A percentile compares a stretch with the other conserved stretches of the same genome.
phyloP scores from a whole-genome alignment of 2,329 filamentous ascomycete species.

The Aspergillus luchuensis region DNA sequence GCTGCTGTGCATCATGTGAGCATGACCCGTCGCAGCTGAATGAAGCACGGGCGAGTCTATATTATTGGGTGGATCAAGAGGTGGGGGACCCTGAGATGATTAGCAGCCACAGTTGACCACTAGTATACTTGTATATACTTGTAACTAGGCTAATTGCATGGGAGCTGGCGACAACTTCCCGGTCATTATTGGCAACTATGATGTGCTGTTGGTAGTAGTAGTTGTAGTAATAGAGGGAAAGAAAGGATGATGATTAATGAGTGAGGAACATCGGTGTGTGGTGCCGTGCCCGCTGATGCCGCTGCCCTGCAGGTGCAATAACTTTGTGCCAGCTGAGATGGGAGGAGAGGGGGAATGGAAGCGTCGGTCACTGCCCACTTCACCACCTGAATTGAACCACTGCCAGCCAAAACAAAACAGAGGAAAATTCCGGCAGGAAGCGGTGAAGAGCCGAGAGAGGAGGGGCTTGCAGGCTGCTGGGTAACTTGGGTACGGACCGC shows the following conservation, averaged over 20 bases:
- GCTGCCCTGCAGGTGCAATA: conserved; percentile 8
- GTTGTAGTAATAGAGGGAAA: background rate
- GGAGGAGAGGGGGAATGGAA: background rate
- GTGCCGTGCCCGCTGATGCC: conserved; percentile 6
- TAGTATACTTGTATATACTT: background rate
- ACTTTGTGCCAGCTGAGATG: conserved; percentile 1
- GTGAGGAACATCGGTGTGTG: conserved; percentile 7
- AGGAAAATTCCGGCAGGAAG: conserved; percentile 13
- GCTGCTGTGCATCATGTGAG: conserved; percentile 25
- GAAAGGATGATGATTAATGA: background rate
- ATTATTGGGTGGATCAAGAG: conserved; percentile 9
- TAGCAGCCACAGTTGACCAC: background rate
- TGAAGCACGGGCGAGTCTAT: background rate
- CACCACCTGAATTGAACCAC: too few species aligned
- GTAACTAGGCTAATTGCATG: background rate
- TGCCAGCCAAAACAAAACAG: too few species aligned
- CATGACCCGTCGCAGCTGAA: conserved; percentile 11
- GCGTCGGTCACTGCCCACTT: background rate
- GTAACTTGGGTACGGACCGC: conserved; percentile 18
- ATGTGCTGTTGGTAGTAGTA: conserved; percentile 7
- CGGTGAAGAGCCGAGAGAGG: conserved; percentile 17
- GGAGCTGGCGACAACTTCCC: background rate
- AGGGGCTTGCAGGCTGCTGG: conserved; percentile 17
- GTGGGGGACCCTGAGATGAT: conserved; percentile 5
- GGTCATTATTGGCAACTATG: background rate